Conservation (phyloP, 2,329 filamentous ascomycete species). For the Calonectria hawksworthii region DNA sequence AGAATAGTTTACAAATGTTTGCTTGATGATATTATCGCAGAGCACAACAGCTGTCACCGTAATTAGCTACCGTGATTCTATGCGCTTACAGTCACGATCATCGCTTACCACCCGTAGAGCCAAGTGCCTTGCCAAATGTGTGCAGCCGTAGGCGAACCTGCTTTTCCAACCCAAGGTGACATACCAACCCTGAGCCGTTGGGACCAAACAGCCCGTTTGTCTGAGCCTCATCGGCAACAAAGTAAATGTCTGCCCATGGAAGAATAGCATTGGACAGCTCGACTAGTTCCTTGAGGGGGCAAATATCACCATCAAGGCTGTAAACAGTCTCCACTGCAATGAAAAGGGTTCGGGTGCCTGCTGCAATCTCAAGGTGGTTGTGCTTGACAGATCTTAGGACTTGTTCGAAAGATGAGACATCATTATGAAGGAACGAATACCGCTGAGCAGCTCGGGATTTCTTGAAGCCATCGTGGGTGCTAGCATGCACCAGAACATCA, state of each 20-base stretch:
- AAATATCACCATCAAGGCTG: conserved; percentile 63
- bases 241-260: conserved; percentile 56
- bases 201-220: neutral
- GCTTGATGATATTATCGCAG: conserved; percentile 33
- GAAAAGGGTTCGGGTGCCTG: conserved; percentile 51
- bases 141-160: conserved; percentile 64
- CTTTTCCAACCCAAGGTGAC: conserved; percentile 61
- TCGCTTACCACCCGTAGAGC: conserved; percentile 48
- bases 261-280: conserved; percentile 51
- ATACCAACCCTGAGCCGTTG: conserved; percentile 62
- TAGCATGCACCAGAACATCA: conserved; percentile 77
- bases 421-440: conserved; percentile 63
- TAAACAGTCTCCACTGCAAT: conserved; percentile 60
- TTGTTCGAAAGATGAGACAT: conserved; percentile 50
- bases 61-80: neutral
- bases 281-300: conserved; percentile 55
- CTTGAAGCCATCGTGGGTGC: conserved; percentile 75
- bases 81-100: no score
- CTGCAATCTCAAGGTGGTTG: conserved; percentile 46
- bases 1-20: conserved; percentile 38
- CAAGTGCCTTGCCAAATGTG: conserved; percentile 68
- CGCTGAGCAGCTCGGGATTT: conserved; percentile 63
- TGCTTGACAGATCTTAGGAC: conserved; percentile 50
- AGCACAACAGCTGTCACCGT: conserved; percentile 35
- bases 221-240: conserved; percentile 71